Conservation (phyloP, 2,329 filamentous ascomycete genomes). For the Aspergillus sp. region DNA sequence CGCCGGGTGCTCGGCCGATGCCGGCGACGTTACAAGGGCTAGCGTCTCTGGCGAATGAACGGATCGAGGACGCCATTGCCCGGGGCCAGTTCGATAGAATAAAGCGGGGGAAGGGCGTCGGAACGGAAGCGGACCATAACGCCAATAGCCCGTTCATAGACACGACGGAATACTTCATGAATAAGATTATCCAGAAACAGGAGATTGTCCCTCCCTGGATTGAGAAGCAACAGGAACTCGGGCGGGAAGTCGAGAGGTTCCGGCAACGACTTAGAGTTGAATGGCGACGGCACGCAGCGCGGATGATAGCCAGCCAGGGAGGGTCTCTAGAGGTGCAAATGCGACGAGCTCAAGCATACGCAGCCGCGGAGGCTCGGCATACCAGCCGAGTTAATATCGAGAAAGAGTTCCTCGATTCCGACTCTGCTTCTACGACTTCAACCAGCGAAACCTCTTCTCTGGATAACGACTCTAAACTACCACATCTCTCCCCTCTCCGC, state of each 20-base stretch:
- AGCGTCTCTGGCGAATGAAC: slow-evolving; percentile 80
- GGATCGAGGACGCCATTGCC: slow-evolving; percentile 91
- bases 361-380: slow-evolving; percentile 65
- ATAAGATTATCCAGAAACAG: slow-evolving; percentile 96
- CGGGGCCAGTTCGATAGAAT: slow-evolving; percentile 87
- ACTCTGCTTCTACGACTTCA: slow-evolving; percentile 1
- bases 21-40: slow-evolving; percentile 77
- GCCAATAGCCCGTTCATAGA: slow-evolving; percentile 88
- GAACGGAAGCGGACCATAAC: slow-evolving; percentile 69
- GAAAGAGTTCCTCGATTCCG: slow-evolving; percentile 21
- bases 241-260: slow-evolving; percentile 68
- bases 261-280: slow-evolving; percentile 72
- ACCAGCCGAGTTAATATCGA: slow-evolving; percentile 25
- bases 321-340: slow-evolving; percentile 75
- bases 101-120: slow-evolving; percentile 72
- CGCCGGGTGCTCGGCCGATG: slow-evolving; percentile 68
- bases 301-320: slow-evolving; percentile 74
- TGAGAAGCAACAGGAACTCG: slow-evolving; percentile 92
- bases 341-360: slow-evolving; percentile 68
- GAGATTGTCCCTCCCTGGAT: slow-evolving; percentile 98
- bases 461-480: slow-evolving; percentile 23
- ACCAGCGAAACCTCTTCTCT: not conserved
- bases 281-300: slow-evolving; percentile 80
- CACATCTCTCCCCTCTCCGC: slow-evolving; percentile 65
- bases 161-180: slow-evolving; percentile 97